Evolutionary conservation across 164 flowering plant species (phyloP), one percentile per base, ranked within the genome.

Genomic region (Kalanchoe fedtschenkoi): DNA sequence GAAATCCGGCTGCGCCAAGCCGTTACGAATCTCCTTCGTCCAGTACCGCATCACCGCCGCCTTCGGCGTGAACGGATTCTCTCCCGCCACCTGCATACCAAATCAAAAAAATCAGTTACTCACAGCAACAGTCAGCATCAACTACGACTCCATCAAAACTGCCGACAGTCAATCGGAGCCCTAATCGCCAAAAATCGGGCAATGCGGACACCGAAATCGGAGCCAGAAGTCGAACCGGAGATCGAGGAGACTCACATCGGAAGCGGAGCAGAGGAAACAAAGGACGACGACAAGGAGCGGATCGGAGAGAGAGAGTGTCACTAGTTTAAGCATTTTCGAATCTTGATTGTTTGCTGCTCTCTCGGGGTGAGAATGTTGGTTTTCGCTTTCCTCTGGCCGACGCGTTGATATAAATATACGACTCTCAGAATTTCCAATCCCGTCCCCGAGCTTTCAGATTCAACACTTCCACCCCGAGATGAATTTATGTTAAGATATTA

Each of bases 11-110:
- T 28, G 24, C 19, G 35, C 24, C 4, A 32, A 4, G 6, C 24
- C 38, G 37, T 58, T 58, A 15, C 61, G 61, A 38, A 58, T 58
- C 38, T 58, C 61, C 61, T 58, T 58, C 9, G 19, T 58, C 61
- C 61, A 58, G 61, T 58, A 58, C 22, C 61, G 21, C 19, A 58
- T n/a, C 61, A 58, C 61, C 11, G 35, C 35, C 7, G 38, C 61
- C 38, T 30, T 58, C 22, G 61, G 61, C 35, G 61, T 58, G 22
- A 58, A 58, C 35, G 61, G 61, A 34, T 58, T 33, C 39, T 32
- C 38, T 19, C 38, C 22, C 61, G 24, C 61, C 61, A 58, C 61
- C 61, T 58, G 61, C 61, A 58, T 58, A 30, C n/a, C n/a, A 0
- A 14, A 33, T 8, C 13, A 19, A 7, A 22, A 22, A 46, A 47